These are phyloP conservation scores for Rhizophora mangle DNA, from an alignment of 345 rosid species.

Conservation along the genomic window DNA sequence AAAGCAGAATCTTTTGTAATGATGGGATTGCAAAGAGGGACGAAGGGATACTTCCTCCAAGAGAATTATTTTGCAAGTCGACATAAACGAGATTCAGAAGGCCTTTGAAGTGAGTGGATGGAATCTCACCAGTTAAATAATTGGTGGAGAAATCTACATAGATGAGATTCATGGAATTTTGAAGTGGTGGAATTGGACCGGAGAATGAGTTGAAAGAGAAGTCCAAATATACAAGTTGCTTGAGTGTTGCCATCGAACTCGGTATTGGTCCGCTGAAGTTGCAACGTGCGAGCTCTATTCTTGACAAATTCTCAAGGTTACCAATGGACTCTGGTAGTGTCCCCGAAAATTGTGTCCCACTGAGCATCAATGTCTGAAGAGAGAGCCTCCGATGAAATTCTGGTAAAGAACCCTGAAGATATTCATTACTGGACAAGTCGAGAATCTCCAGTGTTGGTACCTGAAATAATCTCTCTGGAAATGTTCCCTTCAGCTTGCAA, in stretches of 20 bases:
- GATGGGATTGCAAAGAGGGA: slow-evolving; percentile 21
- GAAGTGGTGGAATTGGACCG: slow-evolving; percentile 29
- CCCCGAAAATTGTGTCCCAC: slow-evolving; percentile 22
- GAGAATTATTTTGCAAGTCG: slow-evolving; percentile 13
- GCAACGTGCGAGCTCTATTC: slow-evolving; percentile 7
- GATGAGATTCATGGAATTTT: slow-evolving; percentile 13
- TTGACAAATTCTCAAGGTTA: slow-evolving; percentile 13
- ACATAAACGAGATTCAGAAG: neutral
- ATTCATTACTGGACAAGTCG: slow-evolving; percentile 13
- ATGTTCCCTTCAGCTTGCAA: slow-evolving; percentile 11
- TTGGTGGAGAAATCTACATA: slow-evolving; percentile 12
- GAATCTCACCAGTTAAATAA: neutral
- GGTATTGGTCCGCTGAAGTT: slow-evolving; percentile 28
- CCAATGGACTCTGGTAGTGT: slow-evolving; percentile 29
- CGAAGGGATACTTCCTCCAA: slow-evolving; percentile 19
- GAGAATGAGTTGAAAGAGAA: slow-evolving; percentile 14
- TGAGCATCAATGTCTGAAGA: slow-evolving; percentile 18
- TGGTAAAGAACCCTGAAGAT: slow-evolving; percentile 22
- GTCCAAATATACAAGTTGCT: slow-evolving; percentile 18
- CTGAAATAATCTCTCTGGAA: slow-evolving; percentile 24
- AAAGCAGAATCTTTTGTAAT: slow-evolving; percentile 14
- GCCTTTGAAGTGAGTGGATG: neutral
- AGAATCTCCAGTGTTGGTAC: slow-evolving; percentile 17
- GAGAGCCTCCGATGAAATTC: neutral
- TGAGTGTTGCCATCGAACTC: slow-evolving; percentile 14